Percentiles rank a stretch among this genome's conserved stretches.
Conservation (phyloP, 163 green algal species). For the Dunaliella salina region DNA sequence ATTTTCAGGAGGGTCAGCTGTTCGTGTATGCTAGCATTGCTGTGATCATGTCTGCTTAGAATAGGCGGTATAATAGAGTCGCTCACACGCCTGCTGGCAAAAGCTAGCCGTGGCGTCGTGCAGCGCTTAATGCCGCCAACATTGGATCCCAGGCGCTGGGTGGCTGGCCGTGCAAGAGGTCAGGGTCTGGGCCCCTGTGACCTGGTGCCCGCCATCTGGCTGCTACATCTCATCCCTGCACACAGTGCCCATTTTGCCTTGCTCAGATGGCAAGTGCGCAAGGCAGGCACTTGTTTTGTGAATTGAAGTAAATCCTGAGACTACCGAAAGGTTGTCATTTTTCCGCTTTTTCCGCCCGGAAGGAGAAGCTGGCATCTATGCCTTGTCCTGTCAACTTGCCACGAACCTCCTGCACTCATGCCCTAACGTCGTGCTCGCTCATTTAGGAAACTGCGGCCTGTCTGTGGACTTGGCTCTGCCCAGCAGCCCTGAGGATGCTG, state of each 20-base stretch:
- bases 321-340: too few relatives aligned
- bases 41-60: too few relatives aligned
- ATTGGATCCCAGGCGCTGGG: constrained; percentile 16
- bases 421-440: too few relatives aligned
- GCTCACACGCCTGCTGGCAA: constrained; percentile 35
- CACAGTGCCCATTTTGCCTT: background rate
- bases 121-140: constrained; percentile 47
- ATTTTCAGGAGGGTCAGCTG: too few relatives aligned
- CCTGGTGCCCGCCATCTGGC: background rate
- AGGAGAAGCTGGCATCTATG: too few relatives aligned
- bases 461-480: constrained; percentile 62
- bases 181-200: background rate
- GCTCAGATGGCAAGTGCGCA: too few relatives aligned
- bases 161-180: background rate
- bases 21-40: too few relatives aligned
- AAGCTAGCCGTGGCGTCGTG: constrained; percentile 32
- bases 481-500: constrained; percentile 13
- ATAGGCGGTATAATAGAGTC: constrained; percentile 38
- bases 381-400: too few relatives aligned
- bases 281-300: too few relatives aligned
- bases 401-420: too few relatives aligned
- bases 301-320: too few relatives aligned
- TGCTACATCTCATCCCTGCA: constrained; percentile 1
- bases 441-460: constrained; percentile 77
- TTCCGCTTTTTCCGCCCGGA: too few relatives aligned